Percentiles rank a stretch among this genome's conserved stretches.
These are phyloP conservation scores for Mimosa bimucronata DNA, from an alignment of 306 rosid species.

Conservation along the genomic window DNA sequence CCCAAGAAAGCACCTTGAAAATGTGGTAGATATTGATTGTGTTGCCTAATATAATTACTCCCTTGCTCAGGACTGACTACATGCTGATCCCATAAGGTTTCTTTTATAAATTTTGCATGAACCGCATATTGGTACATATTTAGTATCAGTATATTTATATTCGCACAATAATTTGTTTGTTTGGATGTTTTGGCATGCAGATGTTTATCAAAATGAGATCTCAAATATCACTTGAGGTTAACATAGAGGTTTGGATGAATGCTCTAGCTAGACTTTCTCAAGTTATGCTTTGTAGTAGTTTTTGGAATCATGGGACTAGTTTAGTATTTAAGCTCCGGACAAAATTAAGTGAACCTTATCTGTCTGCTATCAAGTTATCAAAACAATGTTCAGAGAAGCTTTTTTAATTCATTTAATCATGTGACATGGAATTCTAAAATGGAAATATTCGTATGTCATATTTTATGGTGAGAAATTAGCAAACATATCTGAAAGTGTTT, in stretches of 20 bases:
- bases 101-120: neutral
- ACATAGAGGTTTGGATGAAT: neutral
- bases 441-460: neutral
- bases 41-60: neutral
- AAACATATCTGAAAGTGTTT: neutral
- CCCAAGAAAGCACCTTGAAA: neutral
- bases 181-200: neutral
- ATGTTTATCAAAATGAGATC: neutral
- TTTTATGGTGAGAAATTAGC: neutral
- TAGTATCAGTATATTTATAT: neutral
- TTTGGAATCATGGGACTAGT: neutral
- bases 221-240: neutral
- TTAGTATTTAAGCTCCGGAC: neutral
- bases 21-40: neutral
- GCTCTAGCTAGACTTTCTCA: neutral
- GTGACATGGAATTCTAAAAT: neutral
- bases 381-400: neutral
- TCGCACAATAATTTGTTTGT: neutral
- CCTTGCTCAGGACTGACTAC: neutral
- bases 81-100: neutral
- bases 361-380: neutral
- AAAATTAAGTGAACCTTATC: neutral
- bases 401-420: neutral
- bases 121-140: neutral
- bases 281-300: neutral